These are phyloP conservation scores for Termitomyces sp. DNA, from an alignment of 768 basidiomycete species.

Conservation along the genomic window DNA sequence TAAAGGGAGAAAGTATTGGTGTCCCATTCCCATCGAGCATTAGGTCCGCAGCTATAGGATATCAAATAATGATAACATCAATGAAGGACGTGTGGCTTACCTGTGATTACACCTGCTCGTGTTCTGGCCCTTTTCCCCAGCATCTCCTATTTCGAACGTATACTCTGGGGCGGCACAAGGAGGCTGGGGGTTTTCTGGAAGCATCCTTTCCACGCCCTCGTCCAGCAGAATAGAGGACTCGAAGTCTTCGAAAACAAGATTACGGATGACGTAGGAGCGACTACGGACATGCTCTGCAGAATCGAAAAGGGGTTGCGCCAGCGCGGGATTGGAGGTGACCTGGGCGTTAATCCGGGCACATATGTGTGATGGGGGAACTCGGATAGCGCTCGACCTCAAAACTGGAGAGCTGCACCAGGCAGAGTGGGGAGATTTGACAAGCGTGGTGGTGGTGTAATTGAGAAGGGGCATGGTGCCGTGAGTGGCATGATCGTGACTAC, in stretches of 20 bases:
- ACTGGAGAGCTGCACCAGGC: conserved; percentile 5
- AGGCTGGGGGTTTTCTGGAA: conserved; percentile 17
- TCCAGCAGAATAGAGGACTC: conserved; percentile 28
- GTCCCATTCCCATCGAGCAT: conserved; percentile 37
- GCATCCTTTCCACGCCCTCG: conserved; percentile 22
- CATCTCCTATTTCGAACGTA: conserved; percentile 20
- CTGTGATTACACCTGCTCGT: conserved; percentile 38
- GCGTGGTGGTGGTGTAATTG: neutral
- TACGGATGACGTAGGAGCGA: conserved; percentile 22
- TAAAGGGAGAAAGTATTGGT: conserved; percentile 24
- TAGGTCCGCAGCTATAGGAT: conserved; percentile 33
- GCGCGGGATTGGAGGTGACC: conserved; percentile 18
- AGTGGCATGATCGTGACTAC: conserved; percentile 2
- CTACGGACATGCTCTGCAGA: conserved; percentile 22
- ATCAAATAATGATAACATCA: neutral
- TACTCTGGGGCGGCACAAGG: neutral
- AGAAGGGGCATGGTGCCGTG: conserved; percentile 9
- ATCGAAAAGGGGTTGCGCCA: conserved; percentile 22
- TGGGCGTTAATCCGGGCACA: conserved; percentile 18
- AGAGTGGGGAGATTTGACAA: neutral
- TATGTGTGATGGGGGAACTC: conserved; percentile 13
- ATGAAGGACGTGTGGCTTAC: conserved; percentile 18
- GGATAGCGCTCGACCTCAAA: neutral
- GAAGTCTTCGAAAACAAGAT: conserved; percentile 16
- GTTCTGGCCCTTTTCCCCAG: conserved; percentile 28